Evolutionary conservation across 2,329 filamentous ascomycete genomes (phyloP), one percentile per base, ranked within the genome.

Genomic region (Neofusicoccum umdonicola): DNA sequence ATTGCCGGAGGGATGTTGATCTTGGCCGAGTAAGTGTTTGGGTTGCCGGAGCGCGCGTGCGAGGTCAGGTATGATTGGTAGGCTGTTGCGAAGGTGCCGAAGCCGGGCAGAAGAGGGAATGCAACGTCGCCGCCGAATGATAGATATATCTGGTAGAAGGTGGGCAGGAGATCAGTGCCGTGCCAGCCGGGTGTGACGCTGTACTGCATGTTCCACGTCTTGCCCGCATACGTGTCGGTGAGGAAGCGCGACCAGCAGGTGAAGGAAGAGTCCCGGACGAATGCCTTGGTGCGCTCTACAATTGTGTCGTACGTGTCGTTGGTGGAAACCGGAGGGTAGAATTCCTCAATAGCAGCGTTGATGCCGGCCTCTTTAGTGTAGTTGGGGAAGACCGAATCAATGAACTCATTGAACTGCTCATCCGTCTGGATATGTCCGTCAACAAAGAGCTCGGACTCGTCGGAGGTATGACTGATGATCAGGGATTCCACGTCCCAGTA

Each of bases 401-500:
- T 34, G 34, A 64, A 64, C 1, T 19, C 51, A 42, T 54, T 41
- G 15, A 64, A 64, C 35, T 64, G n/a, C 19, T 56, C 62, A 9
- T 64, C 62, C 1, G 62, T 64, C n/a, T 64, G 62, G 17, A 64
- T 56, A 17, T 64, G 62, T 1, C 62, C 62, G 22, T 64, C 62
- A 11, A 64, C 62, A 17, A 64, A 64, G 13, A 64, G 34, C 19
- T 64, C 62, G 9, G 62, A 27, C 19, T 64, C 62, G 8, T 64
- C 62, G 2, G 62, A 31, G 0, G 62, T 64, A 67, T 78, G 76
- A 3, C 72, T 73, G 31, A 77, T 67, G 35, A 79, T 71, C 12
- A 77, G 61, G 1, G 73, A 71, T 1, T 76, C 67, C 34, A 76
- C 42, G n/a, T 47, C 66, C 69, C 71, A 77, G 52, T 72, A 77